Base-by-base conservation (phyloP, 2,329 filamentous ascomycete species). In the Scolecobasidium constrictum region DNA sequence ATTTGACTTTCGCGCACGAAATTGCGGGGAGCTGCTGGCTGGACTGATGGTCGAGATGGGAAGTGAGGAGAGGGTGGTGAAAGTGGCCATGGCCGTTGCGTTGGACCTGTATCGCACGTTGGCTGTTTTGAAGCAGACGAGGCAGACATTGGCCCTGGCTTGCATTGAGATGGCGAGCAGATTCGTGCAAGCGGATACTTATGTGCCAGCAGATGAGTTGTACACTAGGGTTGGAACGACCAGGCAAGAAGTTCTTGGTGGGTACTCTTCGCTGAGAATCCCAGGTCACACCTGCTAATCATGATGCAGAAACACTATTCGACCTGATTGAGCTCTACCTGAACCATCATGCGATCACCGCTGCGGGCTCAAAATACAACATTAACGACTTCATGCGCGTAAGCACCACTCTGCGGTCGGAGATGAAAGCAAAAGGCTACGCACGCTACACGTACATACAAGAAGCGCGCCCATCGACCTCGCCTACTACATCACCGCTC, bases 31-130 rank as follows among this genome's bases (percentile, higher is more conserved):
- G 67, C 75, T 5, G 68, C 40, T 42, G n/a, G 31, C 40, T 4
- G 40, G 40, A 21, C 13, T 42, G 15, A 22, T 26, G 41, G 4
- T 42, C 35, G 9, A 26, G 21, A 9, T 23, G 43, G 19, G 36
- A 40, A 15, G 39, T 35, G 19, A 47, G 48, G 4, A 58, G 20
- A 49, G 65, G 18, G 75, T 87, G 47, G 76, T 79, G 21, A 69
- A 70, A 13, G 72, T 78, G 1, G 85, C 86, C 0, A 94, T 87
- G 64, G 78, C 81, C 48, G 83, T 96, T 58, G 83, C 81, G 37
- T 75, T 90, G 41, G 92, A 98, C 62, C 68, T 94, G 37, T 94
- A 95, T 65, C 86, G 88, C 56, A 98, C 92, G 0, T 93, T 92
- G 60, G 81, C 86, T 1, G 88, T 88, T 6, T 71, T 96, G 45